Conservation (phyloP, 192 early-diverging fungal genomes). For the Paraglomus brasilianum region DNA sequence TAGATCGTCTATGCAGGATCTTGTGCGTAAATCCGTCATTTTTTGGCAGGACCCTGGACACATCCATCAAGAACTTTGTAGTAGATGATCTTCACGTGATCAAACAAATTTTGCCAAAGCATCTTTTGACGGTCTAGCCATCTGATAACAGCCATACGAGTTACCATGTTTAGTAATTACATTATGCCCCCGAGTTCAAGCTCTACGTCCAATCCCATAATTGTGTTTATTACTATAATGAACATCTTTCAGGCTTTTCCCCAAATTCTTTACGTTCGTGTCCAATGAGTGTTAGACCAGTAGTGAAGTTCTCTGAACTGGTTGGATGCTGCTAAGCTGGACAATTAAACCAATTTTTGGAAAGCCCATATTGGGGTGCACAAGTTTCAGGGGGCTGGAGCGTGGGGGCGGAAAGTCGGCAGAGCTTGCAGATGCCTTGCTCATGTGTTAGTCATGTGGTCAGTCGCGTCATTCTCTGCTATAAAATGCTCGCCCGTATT, state of each 20-base stretch:
- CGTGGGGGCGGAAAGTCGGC: not conserved
- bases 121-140: too few relatives aligned
- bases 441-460: not conserved
- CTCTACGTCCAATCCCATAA: slow-evolving; percentile 16
- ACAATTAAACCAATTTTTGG: slow-evolving; percentile 20
- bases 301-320: slow-evolving; percentile 24
- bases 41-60: too few relatives aligned
- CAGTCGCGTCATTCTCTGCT: not conserved
- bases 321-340: slow-evolving; percentile 17
- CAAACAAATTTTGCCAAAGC: too few relatives aligned
- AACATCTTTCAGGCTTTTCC: too few relatives aligned
- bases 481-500: too few relatives aligned
- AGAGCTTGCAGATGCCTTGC: slow-evolving; percentile 11
- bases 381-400: not conserved
- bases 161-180: too few relatives aligned
- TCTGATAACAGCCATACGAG: too few relatives aligned
- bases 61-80: too few relatives aligned
- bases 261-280: slow-evolving; percentile 8
- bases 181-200: too few relatives aligned
- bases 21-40: too few relatives aligned
- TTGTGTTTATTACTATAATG: not conserved
- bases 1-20: too few relatives aligned
- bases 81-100: too few relatives aligned
- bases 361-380: not conserved
- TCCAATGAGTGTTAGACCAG: slow-evolving; percentile 9